phyloP scores from a whole-genome alignment of 306 rosid species.

The Vigna angularis region DNA sequence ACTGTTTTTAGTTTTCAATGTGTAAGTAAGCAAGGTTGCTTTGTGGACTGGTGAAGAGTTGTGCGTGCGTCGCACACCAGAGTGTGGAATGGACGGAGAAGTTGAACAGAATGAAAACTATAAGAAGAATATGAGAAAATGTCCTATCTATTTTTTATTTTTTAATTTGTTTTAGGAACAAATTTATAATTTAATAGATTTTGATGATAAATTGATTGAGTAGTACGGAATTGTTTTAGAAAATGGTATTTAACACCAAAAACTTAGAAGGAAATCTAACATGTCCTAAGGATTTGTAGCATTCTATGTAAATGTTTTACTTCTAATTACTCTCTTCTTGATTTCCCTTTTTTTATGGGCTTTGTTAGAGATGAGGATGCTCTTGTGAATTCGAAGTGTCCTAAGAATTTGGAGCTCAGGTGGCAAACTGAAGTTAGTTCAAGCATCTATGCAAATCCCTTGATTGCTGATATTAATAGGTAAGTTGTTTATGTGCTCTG shows the following conservation, averaged over 20 bases:
- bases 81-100: conserved; percentile 1
- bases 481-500: conserved; percentile 37
- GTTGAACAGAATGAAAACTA: not conserved
- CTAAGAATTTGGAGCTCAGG: conserved; percentile 94
- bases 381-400: conserved; percentile 80
- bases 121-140: not conserved
- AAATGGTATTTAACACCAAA: not conserved
- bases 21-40: not conserved
- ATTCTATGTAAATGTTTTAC: not conserved
- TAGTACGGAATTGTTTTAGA: not conserved
- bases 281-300: not conserved
- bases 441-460: conserved; percentile 91
- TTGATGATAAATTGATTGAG: not conserved
- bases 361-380: conserved; percentile 87
- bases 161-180: not conserved
- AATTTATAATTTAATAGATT: not conserved
- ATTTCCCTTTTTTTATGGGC: not conserved
- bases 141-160: not conserved
- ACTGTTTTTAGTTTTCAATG: not conserved
- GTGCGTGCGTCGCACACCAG: not conserved
- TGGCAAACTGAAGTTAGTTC: conserved; percentile 99
- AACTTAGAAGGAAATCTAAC: not conserved
- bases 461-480: conserved; percentile 97
- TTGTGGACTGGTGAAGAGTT: not conserved
- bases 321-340: not conserved